phyloP scores from a whole-genome alignment of 192 early-diverging fungal genomes.

The Polychytrium aggregatum region DNA sequence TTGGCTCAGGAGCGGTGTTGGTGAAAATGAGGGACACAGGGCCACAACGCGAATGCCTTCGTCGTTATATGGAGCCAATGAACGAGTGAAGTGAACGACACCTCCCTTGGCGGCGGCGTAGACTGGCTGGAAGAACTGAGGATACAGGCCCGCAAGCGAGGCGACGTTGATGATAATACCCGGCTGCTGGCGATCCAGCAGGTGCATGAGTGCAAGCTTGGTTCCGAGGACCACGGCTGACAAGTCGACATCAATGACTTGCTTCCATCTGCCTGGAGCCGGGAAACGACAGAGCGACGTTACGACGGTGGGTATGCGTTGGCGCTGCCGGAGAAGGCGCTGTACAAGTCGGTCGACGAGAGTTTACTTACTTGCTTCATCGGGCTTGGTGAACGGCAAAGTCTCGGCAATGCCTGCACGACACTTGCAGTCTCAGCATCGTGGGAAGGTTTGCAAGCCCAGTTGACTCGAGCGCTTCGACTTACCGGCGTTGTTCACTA shows the following conservation, averaged over 20 bases:
- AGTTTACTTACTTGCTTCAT: no score
- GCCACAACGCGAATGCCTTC: conserved; percentile 25
- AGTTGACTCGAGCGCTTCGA: no score
- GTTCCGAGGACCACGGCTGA: conserved; percentile 65
- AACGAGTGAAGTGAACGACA: conserved; percentile 29
- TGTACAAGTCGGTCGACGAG: no score
- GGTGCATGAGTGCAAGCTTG: conserved; percentile 50
- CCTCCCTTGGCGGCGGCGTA: conserved; percentile 71
- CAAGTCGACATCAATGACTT: conserved; percentile 64
- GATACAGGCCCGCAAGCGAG: conserved; percentile 54
- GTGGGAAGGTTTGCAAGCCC: no score
- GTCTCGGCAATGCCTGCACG: no score
- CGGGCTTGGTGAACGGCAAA: no score
- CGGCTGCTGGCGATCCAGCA: conserved; percentile 29
- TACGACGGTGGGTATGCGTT: no score
- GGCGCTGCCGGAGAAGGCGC: no score
- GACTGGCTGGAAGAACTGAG: conserved; percentile 38
- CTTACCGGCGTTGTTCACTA: no score
- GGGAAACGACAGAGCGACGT: neutral
- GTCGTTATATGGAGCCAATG: conserved; percentile 6
- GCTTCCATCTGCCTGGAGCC: conserved; percentile 13
- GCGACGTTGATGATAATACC: conserved; percentile 71
- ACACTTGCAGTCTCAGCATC: no score
- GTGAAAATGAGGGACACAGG: conserved; percentile 13
- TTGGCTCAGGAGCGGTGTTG: conserved; percentile 6